Evolutionary conservation across 768 basidiomycete species (phyloP).

Genomic region (Agrocybe pediades): DNA sequence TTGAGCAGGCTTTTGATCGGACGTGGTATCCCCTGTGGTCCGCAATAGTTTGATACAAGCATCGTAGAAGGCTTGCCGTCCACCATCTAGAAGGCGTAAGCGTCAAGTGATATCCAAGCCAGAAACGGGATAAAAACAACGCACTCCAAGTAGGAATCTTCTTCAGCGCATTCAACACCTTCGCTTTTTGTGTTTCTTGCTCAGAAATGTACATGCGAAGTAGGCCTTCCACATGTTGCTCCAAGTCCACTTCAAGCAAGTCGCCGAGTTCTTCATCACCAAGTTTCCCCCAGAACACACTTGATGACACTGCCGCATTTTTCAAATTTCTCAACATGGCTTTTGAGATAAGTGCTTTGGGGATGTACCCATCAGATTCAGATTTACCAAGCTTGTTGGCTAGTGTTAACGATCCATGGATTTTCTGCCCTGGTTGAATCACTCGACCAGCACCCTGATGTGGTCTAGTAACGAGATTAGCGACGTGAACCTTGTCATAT

Average conservation of each 20-base stretch:
- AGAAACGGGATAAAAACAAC: not conserved
- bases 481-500: not conserved
- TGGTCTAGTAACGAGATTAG: slow-evolving; percentile 7
- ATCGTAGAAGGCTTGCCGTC: no score
- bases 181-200: not conserved
- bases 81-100: no score
- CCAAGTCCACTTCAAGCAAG: slow-evolving; percentile 14
- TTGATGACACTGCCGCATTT: no score
- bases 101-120: no score
- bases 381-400: not conserved
- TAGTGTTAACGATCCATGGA: slow-evolving; percentile 16
- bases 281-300: slow-evolving; percentile 6
- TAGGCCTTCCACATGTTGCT: slow-evolving; percentile 1
- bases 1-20: no score
- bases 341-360: slow-evolving; percentile 14
- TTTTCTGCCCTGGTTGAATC: slow-evolving; percentile 19
- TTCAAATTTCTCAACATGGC: not conserved
- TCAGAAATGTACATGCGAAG: slow-evolving; percentile 1
- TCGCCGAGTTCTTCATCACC: not conserved
- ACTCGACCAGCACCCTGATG: slow-evolving; percentile 16
- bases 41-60: no score
- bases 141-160: slow-evolving; percentile 8
- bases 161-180: not conserved
- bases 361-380: slow-evolving; percentile 11
- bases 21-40: no score